Evolutionary conservation across 176 grass and related monocot species (phyloP), one percentile per base, ranked within the genome.

Genomic region (Eleusine coracana): DNA sequence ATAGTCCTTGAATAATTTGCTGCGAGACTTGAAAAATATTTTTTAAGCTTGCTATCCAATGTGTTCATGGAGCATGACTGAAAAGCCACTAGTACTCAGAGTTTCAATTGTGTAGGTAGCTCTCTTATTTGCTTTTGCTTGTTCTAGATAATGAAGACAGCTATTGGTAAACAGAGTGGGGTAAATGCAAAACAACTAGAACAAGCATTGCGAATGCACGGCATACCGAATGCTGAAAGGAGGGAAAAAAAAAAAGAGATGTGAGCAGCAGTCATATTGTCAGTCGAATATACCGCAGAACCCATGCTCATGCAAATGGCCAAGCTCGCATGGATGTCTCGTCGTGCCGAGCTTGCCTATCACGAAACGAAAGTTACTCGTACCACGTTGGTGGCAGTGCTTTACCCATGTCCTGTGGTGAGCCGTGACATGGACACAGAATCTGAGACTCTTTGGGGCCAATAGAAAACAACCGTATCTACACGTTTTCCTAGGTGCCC

Each of bases 311-410:
- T 15, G 40, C 68, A 46, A 70, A 21, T 70, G 31, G 71, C 71
- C 6, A 15, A 6, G 38, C 86, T 40, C 67, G 48, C 38, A 10
- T 16, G 68, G 20, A 12, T 34, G 31, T 2, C 40, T 42, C 40
- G 40, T 6, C 40, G 31, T 34, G 31, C 40, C 5, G 14, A 11
- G 28, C 81, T 31, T 74, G 69, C 39, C 28, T 88, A 49, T 15
- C 81, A 80, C 81, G 68, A 31, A 79, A 79, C 80, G 48, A 34
- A 42, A 42, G 40, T 52, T 5, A 17, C 15, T 18, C 15, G 50
- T 16, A 52, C 50, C 50, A 52, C 15, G 50, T 52, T 52, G 50
- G 15, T 52, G 50, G 50, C 50, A 52, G 15, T 52, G n/a, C 73
- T 29, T 55, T 18, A 25, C 46, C 69, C 63, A 55, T 14, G 66